phyloP scores from a whole-genome alignment of 2,329 filamentous ascomycete genomes.

The Alternaria sp. region DNA sequence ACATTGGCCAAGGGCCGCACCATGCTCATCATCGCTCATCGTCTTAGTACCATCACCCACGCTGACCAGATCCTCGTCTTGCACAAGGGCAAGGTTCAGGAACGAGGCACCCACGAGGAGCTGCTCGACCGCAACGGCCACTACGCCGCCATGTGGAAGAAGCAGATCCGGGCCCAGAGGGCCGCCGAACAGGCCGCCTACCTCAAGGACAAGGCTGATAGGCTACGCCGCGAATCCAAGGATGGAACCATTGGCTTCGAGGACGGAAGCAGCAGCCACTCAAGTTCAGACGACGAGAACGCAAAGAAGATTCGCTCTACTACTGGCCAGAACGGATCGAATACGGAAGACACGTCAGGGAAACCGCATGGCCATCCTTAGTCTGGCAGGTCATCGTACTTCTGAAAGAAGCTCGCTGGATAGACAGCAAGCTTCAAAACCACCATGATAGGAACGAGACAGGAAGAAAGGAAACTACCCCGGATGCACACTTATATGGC shows the following conservation, averaged over 20 bases:
- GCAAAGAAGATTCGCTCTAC: conserved; percentile 31
- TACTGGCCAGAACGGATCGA: conserved; percentile 8
- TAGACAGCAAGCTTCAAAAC: background rate
- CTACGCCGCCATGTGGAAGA: conserved; percentile 60
- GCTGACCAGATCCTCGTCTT: conserved; percentile 64
- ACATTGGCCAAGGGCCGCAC: conserved; percentile 85
- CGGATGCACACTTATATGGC: background rate
- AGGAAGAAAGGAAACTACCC: background rate
- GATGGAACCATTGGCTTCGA: conserved; percentile 45
- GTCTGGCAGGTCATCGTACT: conserved; percentile 3
- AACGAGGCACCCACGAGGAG: conserved; percentile 60
- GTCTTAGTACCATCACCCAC: conserved; percentile 62
- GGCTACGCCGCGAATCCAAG: conserved; percentile 57
- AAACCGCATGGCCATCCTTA: conserved; percentile 41
- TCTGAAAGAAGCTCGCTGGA: background rate
- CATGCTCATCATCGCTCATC: conserved; percentile 90
- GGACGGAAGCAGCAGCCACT: conserved; percentile 49
- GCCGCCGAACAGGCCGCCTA: conserved; percentile 58
- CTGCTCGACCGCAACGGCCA: conserved; percentile 54
- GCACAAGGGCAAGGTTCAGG: conserved; percentile 59
- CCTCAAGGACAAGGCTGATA: conserved; percentile 58
- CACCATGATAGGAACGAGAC: background rate
- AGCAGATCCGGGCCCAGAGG: conserved; percentile 58
- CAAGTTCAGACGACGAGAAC: conserved; percentile 42
- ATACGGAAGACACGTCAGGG: conserved; percentile 20